These are phyloP conservation scores for Blastocladiella britannica DNA, from an alignment of 192 early-diverging fungal species.

Conservation along the genomic window DNA sequence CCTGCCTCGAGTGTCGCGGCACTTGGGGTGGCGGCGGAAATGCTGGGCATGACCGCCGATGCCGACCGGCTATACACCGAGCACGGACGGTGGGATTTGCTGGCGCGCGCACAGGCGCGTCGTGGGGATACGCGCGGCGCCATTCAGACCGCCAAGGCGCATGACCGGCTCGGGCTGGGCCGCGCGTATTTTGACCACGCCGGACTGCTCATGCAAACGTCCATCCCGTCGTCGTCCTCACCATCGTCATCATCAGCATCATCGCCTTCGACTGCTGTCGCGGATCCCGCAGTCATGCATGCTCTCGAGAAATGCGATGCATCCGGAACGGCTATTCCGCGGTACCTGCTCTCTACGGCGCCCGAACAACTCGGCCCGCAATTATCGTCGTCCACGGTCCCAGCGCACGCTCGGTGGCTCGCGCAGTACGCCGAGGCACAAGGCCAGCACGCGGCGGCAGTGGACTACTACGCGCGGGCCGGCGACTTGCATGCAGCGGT, in stretches of 20 bases:
- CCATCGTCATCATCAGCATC: slow-evolving; percentile 7
- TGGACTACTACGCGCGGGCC: slow-evolving; percentile 22
- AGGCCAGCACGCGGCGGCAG: slow-evolving; percentile 14
- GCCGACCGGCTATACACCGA: slow-evolving; percentile 12
- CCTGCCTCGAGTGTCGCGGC: too few species aligned
- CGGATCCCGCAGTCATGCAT: background rate
- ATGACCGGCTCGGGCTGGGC: slow-evolving; percentile 20
- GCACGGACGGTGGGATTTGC: slow-evolving; percentile 13
- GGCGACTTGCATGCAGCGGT: slow-evolving; percentile 23
- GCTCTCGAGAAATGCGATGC: too few species aligned
- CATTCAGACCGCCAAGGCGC: slow-evolving; percentile 15
- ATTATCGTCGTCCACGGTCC: slow-evolving; percentile 5
- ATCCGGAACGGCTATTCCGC: too few species aligned
- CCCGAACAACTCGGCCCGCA: slow-evolving; percentile 20
- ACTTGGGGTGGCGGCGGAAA: background rate
- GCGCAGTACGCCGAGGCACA: slow-evolving; percentile 27
- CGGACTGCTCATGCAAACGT: slow-evolving; percentile 15
- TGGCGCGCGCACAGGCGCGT: slow-evolving; percentile 2
- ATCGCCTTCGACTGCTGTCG: slow-evolving; percentile 4
- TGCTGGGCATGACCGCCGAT: slow-evolving; percentile 15
- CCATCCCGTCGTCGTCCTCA: slow-evolving; percentile 12
- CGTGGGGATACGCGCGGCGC: slow-evolving; percentile 24
- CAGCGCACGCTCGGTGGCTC: slow-evolving; percentile 27
- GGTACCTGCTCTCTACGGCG: too few species aligned
- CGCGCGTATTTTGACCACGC: slow-evolving; percentile 25